Evolutionary conservation across 2,329 filamentous ascomycete species (phyloP).

Genomic region (Cordyceps militaris): DNA sequence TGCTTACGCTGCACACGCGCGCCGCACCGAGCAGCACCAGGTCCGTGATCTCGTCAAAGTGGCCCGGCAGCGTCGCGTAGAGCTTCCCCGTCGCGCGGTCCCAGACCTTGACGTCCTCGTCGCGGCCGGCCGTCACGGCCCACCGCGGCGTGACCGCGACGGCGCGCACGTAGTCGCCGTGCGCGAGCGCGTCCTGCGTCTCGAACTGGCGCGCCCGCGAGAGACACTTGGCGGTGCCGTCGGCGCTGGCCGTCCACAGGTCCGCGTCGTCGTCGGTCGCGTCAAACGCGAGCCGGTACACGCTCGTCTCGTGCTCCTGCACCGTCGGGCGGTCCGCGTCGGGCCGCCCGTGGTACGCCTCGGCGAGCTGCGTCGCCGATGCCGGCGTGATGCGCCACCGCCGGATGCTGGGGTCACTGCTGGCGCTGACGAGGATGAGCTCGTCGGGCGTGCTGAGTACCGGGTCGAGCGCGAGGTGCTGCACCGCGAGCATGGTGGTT

Average conservation of each 20-base stretch:
- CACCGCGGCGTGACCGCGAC: conserved; percentile 69
- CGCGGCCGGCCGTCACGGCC: conserved; percentile 80
- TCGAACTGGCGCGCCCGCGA: conserved; percentile 61
- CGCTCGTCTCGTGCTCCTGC: conserved; percentile 79
- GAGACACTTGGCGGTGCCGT: conserved; percentile 80
- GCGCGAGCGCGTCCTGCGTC: conserved; percentile 63
- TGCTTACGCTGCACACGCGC: conserved; percentile 71
- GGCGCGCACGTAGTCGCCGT: conserved; percentile 86
- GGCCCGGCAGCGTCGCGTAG: conserved; percentile 68
- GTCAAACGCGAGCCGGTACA: conserved; percentile 76
- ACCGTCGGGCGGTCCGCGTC: conserved; percentile 47
- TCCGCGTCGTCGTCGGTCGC: conserved; percentile 52
- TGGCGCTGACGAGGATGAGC: conserved; percentile 66
- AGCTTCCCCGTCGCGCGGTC: conserved; percentile 66
- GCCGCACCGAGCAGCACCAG: conserved; percentile 54
- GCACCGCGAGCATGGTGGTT: conserved; percentile 66
- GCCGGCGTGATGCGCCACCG: conserved; percentile 60
- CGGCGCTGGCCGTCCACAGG: conserved; percentile 88
- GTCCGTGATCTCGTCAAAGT: conserved; percentile 89
- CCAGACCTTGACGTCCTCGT: conserved; percentile 91
- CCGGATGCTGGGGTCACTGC: conserved; percentile 72
- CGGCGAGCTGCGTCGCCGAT: conserved; percentile 47
- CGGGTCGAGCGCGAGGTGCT: conserved; percentile 72
- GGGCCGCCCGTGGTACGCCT: conserved; percentile 34
- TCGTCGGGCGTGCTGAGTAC: conserved; percentile 42